Evolutionary conservation across 75 land plant genomes (phyloP).

Genomic region (Selaginella tamariscina): DNA sequence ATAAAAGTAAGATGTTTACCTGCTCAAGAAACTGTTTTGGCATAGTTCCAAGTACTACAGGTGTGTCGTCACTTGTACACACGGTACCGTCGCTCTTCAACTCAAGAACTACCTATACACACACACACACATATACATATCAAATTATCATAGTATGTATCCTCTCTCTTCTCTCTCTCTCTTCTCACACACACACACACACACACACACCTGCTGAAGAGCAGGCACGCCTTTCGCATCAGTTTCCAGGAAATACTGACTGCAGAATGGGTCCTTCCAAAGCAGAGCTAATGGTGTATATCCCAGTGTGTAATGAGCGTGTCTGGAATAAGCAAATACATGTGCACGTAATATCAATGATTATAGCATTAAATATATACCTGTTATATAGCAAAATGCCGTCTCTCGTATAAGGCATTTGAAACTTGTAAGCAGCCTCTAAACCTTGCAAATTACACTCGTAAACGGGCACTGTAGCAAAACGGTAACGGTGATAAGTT

Average conservation of each 20-base stretch:
- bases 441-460: conserved; percentile 57
- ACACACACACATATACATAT: background rate
- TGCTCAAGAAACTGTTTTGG: conserved; percentile 29
- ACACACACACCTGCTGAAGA: conserved; percentile 62
- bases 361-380: conserved; percentile 18
- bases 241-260: conserved; percentile 84
- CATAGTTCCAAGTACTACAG: conserved; percentile 53
- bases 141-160: too few species aligned
- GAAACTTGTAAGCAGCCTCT: conserved; percentile 52
- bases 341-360: background rate
- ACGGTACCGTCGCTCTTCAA: conserved; percentile 53
- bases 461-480: conserved; percentile 61
- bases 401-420: conserved; percentile 60
- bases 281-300: conserved; percentile 69
- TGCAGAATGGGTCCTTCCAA: conserved; percentile 88
- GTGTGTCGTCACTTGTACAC: conserved; percentile 77
- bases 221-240: conserved; percentile 76
- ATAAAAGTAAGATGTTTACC: too few species aligned
- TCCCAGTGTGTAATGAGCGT: conserved; percentile 87
- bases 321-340: conserved; percentile 32
- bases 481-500: conserved; percentile 52
- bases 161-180: too few species aligned
- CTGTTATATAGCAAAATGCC: conserved; percentile 82
- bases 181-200: background rate
- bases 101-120: conserved; percentile 62